Base-by-base conservation (phyloP, 2,329 filamentous ascomycete species). In the Botrytis galanthina region DNA sequence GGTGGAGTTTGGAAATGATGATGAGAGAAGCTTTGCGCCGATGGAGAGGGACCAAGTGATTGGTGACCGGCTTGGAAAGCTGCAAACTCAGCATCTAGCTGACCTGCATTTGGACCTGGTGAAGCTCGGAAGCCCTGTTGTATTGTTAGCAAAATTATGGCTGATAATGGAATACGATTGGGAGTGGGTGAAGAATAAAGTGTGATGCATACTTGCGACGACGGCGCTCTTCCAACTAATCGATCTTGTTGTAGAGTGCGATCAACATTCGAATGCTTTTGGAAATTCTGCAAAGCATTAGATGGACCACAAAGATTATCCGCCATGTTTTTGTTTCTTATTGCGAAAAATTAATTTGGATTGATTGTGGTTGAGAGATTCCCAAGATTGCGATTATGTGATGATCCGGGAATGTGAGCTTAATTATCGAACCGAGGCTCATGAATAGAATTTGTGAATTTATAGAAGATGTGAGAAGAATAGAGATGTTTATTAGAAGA, bases 191-290 rank as follows among this genome's bases (percentile, higher is more conserved):
- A 44, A 32, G 32, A 44, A 18, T 66, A 64, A 18, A 29, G 20
- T 9, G 29, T 29, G 14, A 64, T n/a, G 75, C 83, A 75, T 82
- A 90, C 90, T 81, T 90, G 87, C 68, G 84, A 82, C 62, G 87
- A 85, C 70, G 86, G 83, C 72, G 87, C 85, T 74, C 87, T 86
- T 16, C 86, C 83, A 51, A 85, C 82, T 59, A 92, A 81, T 64
- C 90, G 88, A 82, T 93, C 91, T 82, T 93, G 91, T 81, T 93
- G 91, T 73, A 93, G 84, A 14, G 90, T 91, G 73, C 90, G 85
- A 81, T 93, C 91, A 75, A 88, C 84, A 60, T 88, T 86, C 18
- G 87, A 85, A 82, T 93, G 90, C 81, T 93, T 92, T 81, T 91
- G 89, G 81, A 93, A 90, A 78, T 87, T 91, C 79, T 92, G 89